phyloP scores from a whole-genome alignment of 2,329 filamentous ascomycete species.

The Penicillium psychrosexuale region DNA sequence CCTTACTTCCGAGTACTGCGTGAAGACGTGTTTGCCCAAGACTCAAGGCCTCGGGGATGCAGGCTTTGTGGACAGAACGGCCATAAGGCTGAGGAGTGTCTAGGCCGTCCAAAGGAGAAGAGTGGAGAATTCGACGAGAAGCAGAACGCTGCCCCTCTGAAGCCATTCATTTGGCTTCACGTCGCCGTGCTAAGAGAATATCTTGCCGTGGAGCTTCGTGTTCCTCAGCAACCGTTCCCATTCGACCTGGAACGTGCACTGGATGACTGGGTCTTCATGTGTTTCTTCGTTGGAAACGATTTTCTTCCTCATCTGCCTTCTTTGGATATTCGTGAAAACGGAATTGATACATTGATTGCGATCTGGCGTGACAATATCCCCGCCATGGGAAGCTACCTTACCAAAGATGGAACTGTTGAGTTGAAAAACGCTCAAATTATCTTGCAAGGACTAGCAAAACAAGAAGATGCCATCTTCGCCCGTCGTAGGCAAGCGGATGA shows the following conservation, averaged over 20 bases:
- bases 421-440: constrained; percentile 84
- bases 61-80: constrained; percentile 88
- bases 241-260: constrained; percentile 93
- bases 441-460: constrained; percentile 79
- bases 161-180: constrained; percentile 98
- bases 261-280: constrained; percentile 99
- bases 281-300: constrained; percentile 98
- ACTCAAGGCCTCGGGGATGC: constrained; percentile 77
- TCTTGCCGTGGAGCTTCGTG: constrained; percentile 80
- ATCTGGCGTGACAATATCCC: constrained; percentile 95
- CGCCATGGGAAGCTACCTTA: constrained; percentile 90
- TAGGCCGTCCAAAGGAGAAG: constrained; percentile 73
- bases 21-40: constrained; percentile 94
- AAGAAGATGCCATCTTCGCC: constrained; percentile 91
- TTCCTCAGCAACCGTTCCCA: constrained; percentile 76
- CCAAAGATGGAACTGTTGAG: constrained; percentile 90
- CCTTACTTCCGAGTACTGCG: constrained; percentile 93
- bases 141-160: constrained; percentile 64
- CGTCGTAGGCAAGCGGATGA: constrained; percentile 84
- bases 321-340: constrained; percentile 93
- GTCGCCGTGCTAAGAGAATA: constrained; percentile 91
- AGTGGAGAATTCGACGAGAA: constrained; percentile 79
- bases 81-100: constrained; percentile 83
- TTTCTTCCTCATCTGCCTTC: constrained; percentile 97
- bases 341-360: constrained; percentile 92